Evolutionary conservation across 768 basidiomycete genomes (phyloP).

Genomic region (Serendipita sp.): DNA sequence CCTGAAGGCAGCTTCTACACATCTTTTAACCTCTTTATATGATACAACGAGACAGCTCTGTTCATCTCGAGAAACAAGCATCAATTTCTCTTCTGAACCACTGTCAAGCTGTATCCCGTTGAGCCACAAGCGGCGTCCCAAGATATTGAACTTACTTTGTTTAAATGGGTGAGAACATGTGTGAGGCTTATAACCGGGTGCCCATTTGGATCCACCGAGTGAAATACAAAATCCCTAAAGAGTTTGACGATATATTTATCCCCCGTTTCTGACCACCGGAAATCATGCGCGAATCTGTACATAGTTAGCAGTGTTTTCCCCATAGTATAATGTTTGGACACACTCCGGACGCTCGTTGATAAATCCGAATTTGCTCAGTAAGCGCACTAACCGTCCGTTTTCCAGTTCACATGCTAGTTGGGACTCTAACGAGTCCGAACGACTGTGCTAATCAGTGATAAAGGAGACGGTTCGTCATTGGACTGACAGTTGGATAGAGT

Average conservation of each 20-base stretch:
- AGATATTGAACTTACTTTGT: constrained; percentile 46
- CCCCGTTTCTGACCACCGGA: constrained; percentile 95
- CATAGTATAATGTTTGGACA: constrained; percentile 18
- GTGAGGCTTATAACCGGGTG: constrained; percentile 78
- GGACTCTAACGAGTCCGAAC: constrained; percentile 62
- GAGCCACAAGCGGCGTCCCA: neutral
- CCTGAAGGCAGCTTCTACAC: constrained; percentile 72
- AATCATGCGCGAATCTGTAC: constrained; percentile 76
- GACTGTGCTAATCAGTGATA: constrained; percentile 26
- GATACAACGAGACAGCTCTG: constrained; percentile 89
- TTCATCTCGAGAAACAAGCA: constrained; percentile 90
- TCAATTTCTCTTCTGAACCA: constrained; percentile 83
- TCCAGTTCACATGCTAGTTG: constrained; percentile 82
- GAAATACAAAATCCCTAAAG: constrained; percentile 96
- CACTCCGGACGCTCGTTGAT: constrained; percentile 99
- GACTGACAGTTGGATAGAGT: constrained; percentile 62
- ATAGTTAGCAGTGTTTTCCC: neutral
- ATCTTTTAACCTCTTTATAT: constrained; percentile 80
- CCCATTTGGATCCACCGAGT: constrained; percentile 84
- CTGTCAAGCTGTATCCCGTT: constrained; percentile 56
- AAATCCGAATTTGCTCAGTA: constrained; percentile 89
- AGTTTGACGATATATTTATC: constrained; percentile 96
- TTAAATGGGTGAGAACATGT: constrained; percentile 82
- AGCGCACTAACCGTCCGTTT: constrained; percentile 77
- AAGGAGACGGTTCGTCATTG: neutral